Conservation (phyloP, 2,329 filamentous ascomycete genomes). For the Shiraia bambusicola region DNA sequence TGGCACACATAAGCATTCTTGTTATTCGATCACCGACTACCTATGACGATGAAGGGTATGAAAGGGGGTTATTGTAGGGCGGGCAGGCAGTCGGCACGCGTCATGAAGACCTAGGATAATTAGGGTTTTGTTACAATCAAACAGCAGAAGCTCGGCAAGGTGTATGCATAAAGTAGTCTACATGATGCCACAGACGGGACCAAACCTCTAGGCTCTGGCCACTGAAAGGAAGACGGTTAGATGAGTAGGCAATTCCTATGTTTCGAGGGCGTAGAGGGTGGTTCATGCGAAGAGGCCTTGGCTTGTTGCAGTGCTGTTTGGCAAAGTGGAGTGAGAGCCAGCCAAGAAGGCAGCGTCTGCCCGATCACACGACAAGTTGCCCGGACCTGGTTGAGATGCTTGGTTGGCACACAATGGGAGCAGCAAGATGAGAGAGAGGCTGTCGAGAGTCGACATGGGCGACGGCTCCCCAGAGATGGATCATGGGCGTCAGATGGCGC, state of each 20-base stretch:
- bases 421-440: background rate
- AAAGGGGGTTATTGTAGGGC: constrained; percentile 23
- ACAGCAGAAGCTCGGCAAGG: constrained; percentile 12
- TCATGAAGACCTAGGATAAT: constrained; percentile 8
- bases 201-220: constrained; percentile 10
- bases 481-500: too few species aligned
- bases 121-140: constrained; percentile 6
- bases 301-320: constrained; percentile 28
- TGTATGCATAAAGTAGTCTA: constrained; percentile 22
- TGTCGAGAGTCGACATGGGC: too few species aligned
- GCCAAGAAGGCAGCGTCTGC: background rate
- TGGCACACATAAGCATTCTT: background rate
- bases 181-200: constrained; percentile 11
- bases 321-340: constrained; percentile 3
- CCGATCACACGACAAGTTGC: background rate
- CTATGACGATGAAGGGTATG: constrained; percentile 10
- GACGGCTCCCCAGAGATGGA: too few species aligned
- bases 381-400: background rate
- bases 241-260: too few species aligned
- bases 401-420: constrained; percentile 2
- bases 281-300: constrained; percentile 30
- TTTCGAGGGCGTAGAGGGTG: constrained; percentile 24
- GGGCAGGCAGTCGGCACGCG: constrained; percentile 30
- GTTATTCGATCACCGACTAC: constrained; percentile 4
- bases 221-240: constrained; percentile 17